A percentile compares a stretch with the other conserved stretches of the same genome.
phyloP scores from a whole-genome alignment of 306 rosid genomes.

The Begonia masoniana region DNA sequence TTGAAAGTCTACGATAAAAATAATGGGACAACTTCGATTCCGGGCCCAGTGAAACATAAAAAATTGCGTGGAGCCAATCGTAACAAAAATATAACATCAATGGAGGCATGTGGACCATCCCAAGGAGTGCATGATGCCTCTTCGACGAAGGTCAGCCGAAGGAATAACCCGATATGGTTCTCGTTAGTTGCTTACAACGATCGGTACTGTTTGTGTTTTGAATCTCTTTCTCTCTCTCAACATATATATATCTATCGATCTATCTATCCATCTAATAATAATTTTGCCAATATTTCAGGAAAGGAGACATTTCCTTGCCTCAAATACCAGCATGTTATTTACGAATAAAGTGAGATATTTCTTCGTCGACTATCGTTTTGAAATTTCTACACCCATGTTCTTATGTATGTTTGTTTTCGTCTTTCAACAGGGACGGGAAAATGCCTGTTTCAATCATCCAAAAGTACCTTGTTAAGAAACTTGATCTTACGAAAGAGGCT shows the following conservation, averaged over 20 bases:
- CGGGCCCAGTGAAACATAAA: conserved; percentile 50
- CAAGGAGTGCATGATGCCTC: conserved; percentile 45
- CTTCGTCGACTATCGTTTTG: neutral
- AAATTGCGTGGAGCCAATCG: conserved; percentile 51
- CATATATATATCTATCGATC: conserved; percentile 4
- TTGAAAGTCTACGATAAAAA: conserved; percentile 40
- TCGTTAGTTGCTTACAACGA: conserved; percentile 85
- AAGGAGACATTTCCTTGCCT: conserved; percentile 75
- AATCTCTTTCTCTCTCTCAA: conserved; percentile 3
- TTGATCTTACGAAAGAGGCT: conserved; percentile 61
- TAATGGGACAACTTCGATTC: conserved; percentile 29
- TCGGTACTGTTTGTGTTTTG: conserved; percentile 32
- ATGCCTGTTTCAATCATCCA: conserved; percentile 81
- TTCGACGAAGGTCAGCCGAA: conserved; percentile 31
- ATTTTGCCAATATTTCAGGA: conserved; percentile 40
- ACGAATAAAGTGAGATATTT: conserved; percentile 61
- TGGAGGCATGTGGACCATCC: conserved; percentile 37
- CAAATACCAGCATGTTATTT: conserved; percentile 78
- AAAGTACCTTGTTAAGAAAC: conserved; percentile 81
- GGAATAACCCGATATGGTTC: conserved; percentile 80
- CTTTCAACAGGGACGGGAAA: conserved; percentile 60
- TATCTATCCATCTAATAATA: conserved; percentile 15
- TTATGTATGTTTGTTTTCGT: conserved; percentile 3
- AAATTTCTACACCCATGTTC: no score
- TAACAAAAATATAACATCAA: conserved; percentile 40